Conservation (phyloP, 352 stramenopile species). For the Peronospora belbahrii region DNA sequence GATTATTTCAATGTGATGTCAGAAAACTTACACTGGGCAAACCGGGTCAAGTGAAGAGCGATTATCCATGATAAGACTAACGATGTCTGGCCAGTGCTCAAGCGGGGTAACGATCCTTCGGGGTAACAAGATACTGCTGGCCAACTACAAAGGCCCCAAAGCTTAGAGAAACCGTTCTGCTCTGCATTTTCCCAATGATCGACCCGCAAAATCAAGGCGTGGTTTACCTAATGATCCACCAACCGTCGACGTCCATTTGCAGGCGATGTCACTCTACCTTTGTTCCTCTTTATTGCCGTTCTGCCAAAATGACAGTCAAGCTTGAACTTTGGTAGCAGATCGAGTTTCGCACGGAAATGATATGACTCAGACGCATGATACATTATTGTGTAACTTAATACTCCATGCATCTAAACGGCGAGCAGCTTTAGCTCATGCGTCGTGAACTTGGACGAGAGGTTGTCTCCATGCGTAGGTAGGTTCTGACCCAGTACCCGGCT, state of each 20-base stretch:
- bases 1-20: background rate
- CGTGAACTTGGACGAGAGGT: conserved; percentile 24
- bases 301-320: no score
- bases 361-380: no score
- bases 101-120: conserved; percentile 36
- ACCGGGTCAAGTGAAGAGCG: conserved; percentile 42
- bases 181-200: conserved; percentile 51
- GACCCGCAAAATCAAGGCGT: conserved; percentile 47
- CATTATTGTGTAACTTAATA: no score
- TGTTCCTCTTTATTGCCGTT: no score
- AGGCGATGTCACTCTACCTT: conserved; percentile 13
- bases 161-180: conserved; percentile 65
- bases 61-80: conserved; percentile 86
- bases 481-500: conserved; percentile 28
- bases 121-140: conserved; percentile 81
- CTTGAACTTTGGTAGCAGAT: no score
- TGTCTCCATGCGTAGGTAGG: conserved; percentile 26
- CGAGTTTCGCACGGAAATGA: no score
- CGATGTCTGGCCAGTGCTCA: conserved; percentile 80
- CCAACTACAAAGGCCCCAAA: conserved; percentile 73
- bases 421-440: conserved; percentile 23
- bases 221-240: conserved; percentile 18
- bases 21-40: conserved; percentile 38
- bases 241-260: conserved; percentile 21
- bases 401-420: conserved; percentile 7